phyloP scores from a whole-genome alignment of 169 alveolate species.

The Plasmodium vinckei region DNA sequence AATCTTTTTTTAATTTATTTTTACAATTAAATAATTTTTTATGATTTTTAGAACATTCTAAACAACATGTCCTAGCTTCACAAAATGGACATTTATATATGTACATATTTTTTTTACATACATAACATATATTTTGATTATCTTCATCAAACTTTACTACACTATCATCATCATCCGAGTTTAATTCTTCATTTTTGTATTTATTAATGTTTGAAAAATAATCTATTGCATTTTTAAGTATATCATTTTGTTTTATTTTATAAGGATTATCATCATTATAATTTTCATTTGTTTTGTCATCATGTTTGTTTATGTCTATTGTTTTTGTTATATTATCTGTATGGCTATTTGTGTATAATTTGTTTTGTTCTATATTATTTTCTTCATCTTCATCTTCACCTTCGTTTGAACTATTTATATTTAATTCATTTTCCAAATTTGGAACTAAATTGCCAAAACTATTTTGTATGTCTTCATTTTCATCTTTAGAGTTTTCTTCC shows the following conservation, averaged over 20 bases:
- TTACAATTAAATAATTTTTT: conserved; percentile 31
- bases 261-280: background rate
- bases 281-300: background rate
- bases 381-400: too few species aligned
- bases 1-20: conserved; percentile 50
- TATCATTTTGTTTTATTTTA: background rate
- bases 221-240: conserved; percentile 18
- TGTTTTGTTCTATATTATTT: too few species aligned
- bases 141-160: too few species aligned
- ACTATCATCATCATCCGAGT: background rate
- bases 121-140: conserved; percentile 11
- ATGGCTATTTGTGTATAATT: too few species aligned
- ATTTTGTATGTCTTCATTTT: too few species aligned
- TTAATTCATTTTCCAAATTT: too few species aligned
- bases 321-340: too few species aligned
- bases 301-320: too few species aligned
- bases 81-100: conserved; percentile 58
- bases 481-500: too few species aligned
- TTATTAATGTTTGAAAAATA: conserved; percentile 6
- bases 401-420: too few species aligned
- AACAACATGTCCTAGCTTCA: conserved; percentile 24
- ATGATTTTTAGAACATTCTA: conserved; percentile 42
- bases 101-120: conserved; percentile 24
- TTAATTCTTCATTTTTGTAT: background rate
- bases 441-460: too few species aligned